Base-by-base conservation (phyloP, 164 flowering plant genomes). In the Piper longum region DNA sequence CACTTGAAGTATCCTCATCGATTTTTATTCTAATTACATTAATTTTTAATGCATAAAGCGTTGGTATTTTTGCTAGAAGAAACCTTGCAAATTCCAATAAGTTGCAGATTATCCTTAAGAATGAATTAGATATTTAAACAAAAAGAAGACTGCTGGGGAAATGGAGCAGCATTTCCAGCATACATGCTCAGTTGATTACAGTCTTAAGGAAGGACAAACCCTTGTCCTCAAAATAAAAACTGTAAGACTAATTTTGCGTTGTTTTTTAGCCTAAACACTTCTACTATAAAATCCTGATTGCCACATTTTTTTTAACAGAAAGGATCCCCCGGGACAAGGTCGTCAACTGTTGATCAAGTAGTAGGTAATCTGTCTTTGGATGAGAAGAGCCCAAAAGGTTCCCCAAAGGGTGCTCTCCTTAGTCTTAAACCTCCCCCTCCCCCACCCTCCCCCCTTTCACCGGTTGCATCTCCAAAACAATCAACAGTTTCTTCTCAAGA, bases 141-240 rank as follows among this genome's bases (percentile, higher is more conserved):
- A 93, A 73, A 93, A 93, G 85, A 84, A 83, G 76, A 82, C 95
- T 60, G 99, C 97, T 41, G 97, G 86, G 70, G 99, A 93, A 80
- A 93, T 93, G 99, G 99, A 93, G 70, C 91, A 87, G 70, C 88
- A 88, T 40, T 87, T 72, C 75, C 92, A 88, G 79, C 69, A 70
- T 40, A 68, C 82, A 26, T 83, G 90, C 26, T 75, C 92, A 7
- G 86, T 84, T 55, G 95, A 90, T 79, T 90, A 90, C 81, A 93
- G 97, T 77, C 75, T 93, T 68, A 90, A 90, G 74, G 97, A 93
- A 52, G 99, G 99, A 59, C 96, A 90, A 71, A 93, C 92, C 60
- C 66, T 93, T 3, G 85, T 81, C 6, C 83, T 93, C 66, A 88
- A 88, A 69, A 26, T 93, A 59, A 88, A 88, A 72, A 87, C 80